Evolutionary conservation across 768 basidiomycete species (phyloP), one percentile per base, ranked within the genome.

Genomic region (Hygrophorus pudorinus): DNA sequence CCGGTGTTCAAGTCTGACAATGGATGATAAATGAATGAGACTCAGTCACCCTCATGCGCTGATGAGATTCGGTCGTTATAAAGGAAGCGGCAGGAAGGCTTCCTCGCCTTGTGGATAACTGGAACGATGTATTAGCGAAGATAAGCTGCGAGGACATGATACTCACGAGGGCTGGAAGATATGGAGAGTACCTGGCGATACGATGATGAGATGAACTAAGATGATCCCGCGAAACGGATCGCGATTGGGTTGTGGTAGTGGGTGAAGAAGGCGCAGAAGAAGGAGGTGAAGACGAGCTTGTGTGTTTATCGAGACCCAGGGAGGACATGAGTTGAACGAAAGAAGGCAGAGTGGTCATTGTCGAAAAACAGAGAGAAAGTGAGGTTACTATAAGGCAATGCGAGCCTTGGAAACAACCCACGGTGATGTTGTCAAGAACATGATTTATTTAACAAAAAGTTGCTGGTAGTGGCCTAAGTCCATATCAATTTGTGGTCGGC

Each of bases 321-420:
- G 87, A 76, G 50, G 77, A 76, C 85, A 90, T 86, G 59, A 90
- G 82, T 66, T 88, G 80, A 47, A 86, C 79, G 60, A 90, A 90
- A 45, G 87, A 88, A 56, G 87, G 87, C 54, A 89, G 79, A 56
- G 83, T 63, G 58, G 81, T 67, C 81, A 81, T 85, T 55, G 58
- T 55, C 42, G 48, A 50, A 52, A 57, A 48, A 55, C 57, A 44
- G 56, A 54, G 60, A 57, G 48, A 50, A 49, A 49, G 55, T 42
- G 52, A 53, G 55, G 50, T 54, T 49, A 49, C 41, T 53, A 50
- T 56, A 56, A 51, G 55, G 55, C 53, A 56, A 52, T 48, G 46
- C 48, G 50, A 38, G 58, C 66, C 73, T 60, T 76, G 61, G 73
- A 71, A 71, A 75, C 72, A 68, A 60, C 69, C 66, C 71, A 73